Evolutionary conservation across 2,329 filamentous ascomycete species (phyloP), one percentile per base, ranked within the genome.

Genomic region (Ascochyta pisi): DNA sequence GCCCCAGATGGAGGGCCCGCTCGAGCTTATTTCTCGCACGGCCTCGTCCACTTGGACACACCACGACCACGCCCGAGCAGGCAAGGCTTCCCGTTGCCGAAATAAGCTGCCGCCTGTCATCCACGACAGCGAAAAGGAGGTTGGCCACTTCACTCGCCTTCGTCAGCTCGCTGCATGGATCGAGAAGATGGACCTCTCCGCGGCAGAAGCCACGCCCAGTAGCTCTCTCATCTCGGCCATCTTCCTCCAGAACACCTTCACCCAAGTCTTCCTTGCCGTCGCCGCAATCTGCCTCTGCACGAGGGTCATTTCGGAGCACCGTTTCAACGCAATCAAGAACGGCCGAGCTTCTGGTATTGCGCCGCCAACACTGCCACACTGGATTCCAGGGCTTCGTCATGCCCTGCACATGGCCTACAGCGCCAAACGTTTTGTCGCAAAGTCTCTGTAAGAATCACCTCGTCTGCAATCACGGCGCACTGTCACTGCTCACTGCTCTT

Each of bases 351-450:
- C 10, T 39, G 39, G 40, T 37, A 35, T 62, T 34, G 33, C 45
- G 4, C 63, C 60, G 22, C 63, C 63, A 16, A 67, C 63, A 19
- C 42, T 61, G 19, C 63, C 62, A 27, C 62, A 65, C 37, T 66
- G 60, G 65, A 58, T 63, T 6, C 63, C 62, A 4, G 55, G 59
- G 4, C 47, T 67, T 3, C 54, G 51, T 29, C 62, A 67, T 58
- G 64, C 57, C 5, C 27, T 67, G 0, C 44, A 43, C 4, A 57
- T 67, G 54, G 63, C 43, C 3, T 59, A 29, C 15, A 54, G 62
- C 42, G 44, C 52, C 2, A 61, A 59, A 15, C 9, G 16, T 0
- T 65, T 65, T 16, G 7, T 61, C 7, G 63, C 62, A 7, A 34
- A 45, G 22, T 58, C 44, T n/a, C 38, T 66, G 63, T 58, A 60